These are phyloP conservation scores for Nemophila menziesii DNA, from an alignment of 257 asterid species.

Conservation along the genomic window DNA sequence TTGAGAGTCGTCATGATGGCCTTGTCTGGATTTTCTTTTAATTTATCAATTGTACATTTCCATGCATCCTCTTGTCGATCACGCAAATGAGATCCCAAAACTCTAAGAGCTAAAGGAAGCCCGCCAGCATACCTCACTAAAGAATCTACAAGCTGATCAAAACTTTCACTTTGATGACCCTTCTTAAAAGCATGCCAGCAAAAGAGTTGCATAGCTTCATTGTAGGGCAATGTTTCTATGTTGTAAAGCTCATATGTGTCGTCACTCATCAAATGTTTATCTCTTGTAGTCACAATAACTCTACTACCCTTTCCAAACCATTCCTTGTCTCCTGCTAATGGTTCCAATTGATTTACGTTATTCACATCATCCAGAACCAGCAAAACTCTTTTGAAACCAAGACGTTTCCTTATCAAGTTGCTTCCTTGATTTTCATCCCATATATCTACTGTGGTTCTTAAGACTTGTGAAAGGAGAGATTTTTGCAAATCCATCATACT, in stretches of 20 bases:
- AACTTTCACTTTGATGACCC: neutral
- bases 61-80: neutral
- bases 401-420: neutral
- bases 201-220: neutral
- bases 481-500: neutral
- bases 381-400: neutral
- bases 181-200: neutral
- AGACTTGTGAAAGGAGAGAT: neutral
- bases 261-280: neutral
- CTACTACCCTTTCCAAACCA: neutral
- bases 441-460: neutral
- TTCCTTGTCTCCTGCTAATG: neutral
- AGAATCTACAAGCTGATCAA: neutral
- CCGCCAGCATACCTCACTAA: neutral
- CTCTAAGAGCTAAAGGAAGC: constrained; percentile 10
- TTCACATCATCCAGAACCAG: neutral
- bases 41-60: neutral
- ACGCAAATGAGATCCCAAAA: neutral
- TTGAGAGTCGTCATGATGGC: neutral
- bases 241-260: neutral
- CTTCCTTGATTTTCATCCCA: neutral
- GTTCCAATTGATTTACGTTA: neutral
- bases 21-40: neutral
- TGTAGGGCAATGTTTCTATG: neutral
- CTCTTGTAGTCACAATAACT: neutral